Base-by-base conservation (phyloP, 2,329 filamentous ascomycete species). In the Cadophora luteo-olivacea region DNA sequence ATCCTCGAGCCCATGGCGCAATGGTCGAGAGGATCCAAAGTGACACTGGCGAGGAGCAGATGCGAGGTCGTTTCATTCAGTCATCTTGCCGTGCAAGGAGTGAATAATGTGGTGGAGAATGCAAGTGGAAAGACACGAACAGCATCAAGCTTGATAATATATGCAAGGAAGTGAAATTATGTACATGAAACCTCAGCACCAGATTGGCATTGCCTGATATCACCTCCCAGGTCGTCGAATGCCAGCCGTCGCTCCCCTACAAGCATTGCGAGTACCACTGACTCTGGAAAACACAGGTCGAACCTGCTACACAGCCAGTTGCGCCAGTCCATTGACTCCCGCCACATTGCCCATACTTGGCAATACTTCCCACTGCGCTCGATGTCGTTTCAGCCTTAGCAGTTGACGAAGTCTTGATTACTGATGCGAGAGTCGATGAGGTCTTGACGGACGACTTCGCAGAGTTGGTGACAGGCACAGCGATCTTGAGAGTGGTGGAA, bases 191-290 rank as follows among this genome's bases (percentile, higher is more conserved):
- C 14, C 14, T 54, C 12, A 19, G n/a, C n/a, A n/a, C n/a, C n/a
- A n/a, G n/a, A n/a, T n/a, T n/a, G n/a, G n/a, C n/a, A n/a, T n/a
- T n/a, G n/a, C n/a, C n/a, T n/a, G n/a, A n/a, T n/a, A n/a, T n/a
- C n/a, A n/a, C n/a, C n/a, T n/a, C n/a, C n/a, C n/a, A n/a, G n/a
- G n/a, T n/a, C n/a, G n/a, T 29, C 29, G 5, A 29, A 29, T 29
- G 29, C 29, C 29, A 38, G 36, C 8, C 36, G 12, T 9, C 36
- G 8, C 9, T 14, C 36, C 36, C 36, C 36, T 38, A 60, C 24
- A 70, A 25, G 55, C 68, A 67, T 22, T 69, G 65, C 38, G 69
- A 71, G 57, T 71, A 71, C 45, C 60, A 69, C 14, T 63, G 36
- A 60, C 68, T 69, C 51, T 65, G 64, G 9, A 19, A 24, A 25